These are phyloP conservation scores for Silene uniflora DNA, from an alignment of 148 eudicot genomes.

Conservation along the genomic window DNA sequence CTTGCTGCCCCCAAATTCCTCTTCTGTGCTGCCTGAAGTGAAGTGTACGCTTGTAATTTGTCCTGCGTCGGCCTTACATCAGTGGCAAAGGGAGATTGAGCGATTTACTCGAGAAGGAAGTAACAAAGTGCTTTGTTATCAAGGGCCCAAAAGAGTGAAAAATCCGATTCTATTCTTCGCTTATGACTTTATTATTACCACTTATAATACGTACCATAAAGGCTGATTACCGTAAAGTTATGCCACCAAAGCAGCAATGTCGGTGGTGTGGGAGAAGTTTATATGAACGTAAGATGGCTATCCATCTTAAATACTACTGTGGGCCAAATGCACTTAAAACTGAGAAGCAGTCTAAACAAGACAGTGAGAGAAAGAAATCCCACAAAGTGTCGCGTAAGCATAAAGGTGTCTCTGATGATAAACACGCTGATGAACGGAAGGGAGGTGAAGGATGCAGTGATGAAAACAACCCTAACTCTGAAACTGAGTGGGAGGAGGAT, in stretches of 20 bases:
- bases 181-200: conserved; percentile 84
- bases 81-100: conserved; percentile 78
- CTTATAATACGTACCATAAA: conserved; percentile 82
- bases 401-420: conserved; percentile 19
- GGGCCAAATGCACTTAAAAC: conserved; percentile 76
- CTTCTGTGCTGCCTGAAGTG: conserved; percentile 41
- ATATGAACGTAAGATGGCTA: conserved; percentile 36
- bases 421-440: conserved; percentile 27
- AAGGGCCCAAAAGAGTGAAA: conserved; percentile 76
- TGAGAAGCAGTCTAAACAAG: conserved; percentile 66
- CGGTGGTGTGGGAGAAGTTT: conserved; percentile 70
- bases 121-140: conserved; percentile 69
- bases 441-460: conserved; percentile 8
- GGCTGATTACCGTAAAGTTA: conserved; percentile 66
- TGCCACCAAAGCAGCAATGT: conserved; percentile 83
- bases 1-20: conserved; percentile 31
- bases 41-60: conserved; percentile 86
- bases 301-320: conserved; percentile 66
- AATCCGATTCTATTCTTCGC: conserved; percentile 42
- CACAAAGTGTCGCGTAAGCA: conserved; percentile 22
- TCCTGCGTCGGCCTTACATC: conserved; percentile 72
- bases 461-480: conserved; percentile 20
- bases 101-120: conserved; percentile 74
- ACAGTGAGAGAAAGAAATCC: conserved; percentile 36
- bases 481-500: conserved; percentile 26